Percentiles rank a stretch among this genome's conserved stretches.
Conservation (phyloP, 805 yeast species). For the Saturnispora quitensis region DNA sequence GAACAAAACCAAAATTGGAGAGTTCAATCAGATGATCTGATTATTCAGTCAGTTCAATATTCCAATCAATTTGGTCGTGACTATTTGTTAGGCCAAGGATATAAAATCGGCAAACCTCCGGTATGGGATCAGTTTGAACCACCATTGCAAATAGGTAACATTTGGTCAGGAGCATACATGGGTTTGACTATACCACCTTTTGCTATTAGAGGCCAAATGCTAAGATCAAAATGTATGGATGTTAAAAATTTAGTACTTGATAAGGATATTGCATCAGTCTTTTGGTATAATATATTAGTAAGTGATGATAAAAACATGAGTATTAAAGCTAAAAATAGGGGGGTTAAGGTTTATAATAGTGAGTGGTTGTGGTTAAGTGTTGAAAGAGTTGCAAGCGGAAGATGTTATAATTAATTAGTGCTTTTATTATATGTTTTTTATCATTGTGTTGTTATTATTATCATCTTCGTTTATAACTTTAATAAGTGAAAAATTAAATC, state of each 20-base stretch:
- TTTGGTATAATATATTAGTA: constrained; percentile 52
- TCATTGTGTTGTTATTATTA: not conserved
- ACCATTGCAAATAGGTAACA: constrained; percentile 8
- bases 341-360: constrained; percentile 46
- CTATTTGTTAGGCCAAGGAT: constrained; percentile 20
- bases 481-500: constrained; percentile 23
- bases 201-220: constrained; percentile 8
- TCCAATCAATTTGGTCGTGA: constrained; percentile 26
- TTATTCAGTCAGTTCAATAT: constrained; percentile 39
- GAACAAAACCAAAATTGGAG: constrained; percentile 69
- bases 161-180: constrained; percentile 12
- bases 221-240: constrained; percentile 7
- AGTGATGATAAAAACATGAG: constrained; percentile 73
- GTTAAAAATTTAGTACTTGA: constrained; percentile 17
- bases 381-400: constrained; percentile 37
- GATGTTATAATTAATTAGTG: constrained; percentile 39
- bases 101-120: constrained; percentile 12
- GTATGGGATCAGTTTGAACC: constrained; percentile 8
- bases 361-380: constrained; percentile 48
- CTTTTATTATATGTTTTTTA: not conserved
- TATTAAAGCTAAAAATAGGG: constrained; percentile 50
- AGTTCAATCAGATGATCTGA: constrained; percentile 61
- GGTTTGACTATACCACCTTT: constrained; percentile 6
- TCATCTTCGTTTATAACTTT: constrained; percentile 12
- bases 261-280: constrained; percentile 31